phyloP scores from a whole-genome alignment of 495 filamentous ascomycete genomes.

The Penicillium pulvis region DNA sequence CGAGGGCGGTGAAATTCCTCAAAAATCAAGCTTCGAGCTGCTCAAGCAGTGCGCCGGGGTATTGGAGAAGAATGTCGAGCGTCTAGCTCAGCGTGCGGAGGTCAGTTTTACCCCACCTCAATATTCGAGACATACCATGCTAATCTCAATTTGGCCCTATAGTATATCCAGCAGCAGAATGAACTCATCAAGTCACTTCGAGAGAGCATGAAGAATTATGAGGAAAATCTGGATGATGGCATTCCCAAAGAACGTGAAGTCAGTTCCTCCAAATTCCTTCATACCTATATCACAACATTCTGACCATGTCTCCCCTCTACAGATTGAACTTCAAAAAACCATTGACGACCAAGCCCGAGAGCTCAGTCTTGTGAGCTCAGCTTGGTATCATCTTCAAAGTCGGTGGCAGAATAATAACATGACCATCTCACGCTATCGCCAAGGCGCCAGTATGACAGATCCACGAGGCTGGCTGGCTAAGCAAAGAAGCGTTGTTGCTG shows the following conservation, averaged over 20 bases:
- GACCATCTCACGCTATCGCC: constrained; percentile 51
- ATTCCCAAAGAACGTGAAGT: constrained; percentile 55
- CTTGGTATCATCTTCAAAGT: constrained; percentile 88
- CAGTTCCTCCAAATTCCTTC: constrained; percentile 16
- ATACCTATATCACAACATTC: not conserved
- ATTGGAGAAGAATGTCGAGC: constrained; percentile 49
- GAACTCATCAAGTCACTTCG: constrained; percentile 60
- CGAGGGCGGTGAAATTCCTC: constrained; percentile 33
- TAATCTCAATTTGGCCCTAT: constrained; percentile 15
- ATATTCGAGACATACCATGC: constrained; percentile 5
- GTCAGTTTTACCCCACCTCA: constrained; percentile 28
- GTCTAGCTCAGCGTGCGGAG: constrained; percentile 51
- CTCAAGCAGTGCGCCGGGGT: constrained; percentile 46
- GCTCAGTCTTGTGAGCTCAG: constrained; percentile 79
- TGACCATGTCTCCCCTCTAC: not conserved
- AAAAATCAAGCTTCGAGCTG: constrained; percentile 45
- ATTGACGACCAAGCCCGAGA: constrained; percentile 75
- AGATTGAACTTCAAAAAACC: constrained; percentile 61
- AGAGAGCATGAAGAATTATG: constrained; percentile 54
- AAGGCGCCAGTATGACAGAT: constrained; percentile 66
- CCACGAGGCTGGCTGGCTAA: constrained; percentile 89
- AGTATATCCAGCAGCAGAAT: constrained; percentile 66
- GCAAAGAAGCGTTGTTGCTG: constrained; percentile 73
- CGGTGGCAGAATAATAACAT: constrained; percentile 89
- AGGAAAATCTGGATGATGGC: constrained; percentile 44